Evolutionary conservation across 768 basidiomycete species (phyloP).

Genomic region (Auriscalpium orientale): DNA sequence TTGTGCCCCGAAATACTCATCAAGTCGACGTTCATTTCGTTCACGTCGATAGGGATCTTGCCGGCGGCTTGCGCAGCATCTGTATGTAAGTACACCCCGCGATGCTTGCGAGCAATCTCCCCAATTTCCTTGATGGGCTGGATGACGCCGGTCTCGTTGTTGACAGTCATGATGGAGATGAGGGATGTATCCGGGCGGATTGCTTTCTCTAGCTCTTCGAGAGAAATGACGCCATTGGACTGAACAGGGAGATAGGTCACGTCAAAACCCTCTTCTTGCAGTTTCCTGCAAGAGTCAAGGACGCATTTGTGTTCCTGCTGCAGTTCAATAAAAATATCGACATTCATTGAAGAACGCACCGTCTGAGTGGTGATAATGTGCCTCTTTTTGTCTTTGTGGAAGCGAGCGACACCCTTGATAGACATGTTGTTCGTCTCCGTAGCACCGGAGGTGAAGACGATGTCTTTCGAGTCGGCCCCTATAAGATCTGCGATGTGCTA

Average conservation of each 20-base stretch:
- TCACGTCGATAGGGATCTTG: constrained; percentile 88
- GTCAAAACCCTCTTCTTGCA: constrained; percentile 95
- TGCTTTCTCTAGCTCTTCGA: constrained; percentile 74
- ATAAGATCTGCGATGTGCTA: constrained; percentile 89
- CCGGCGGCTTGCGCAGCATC: constrained; percentile 95
- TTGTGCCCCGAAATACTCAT: constrained; percentile 98
- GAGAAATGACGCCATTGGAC: constrained; percentile 71
- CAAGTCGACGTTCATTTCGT: constrained; percentile 90
- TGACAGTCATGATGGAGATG: constrained; percentile 98
- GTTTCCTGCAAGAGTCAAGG: constrained; percentile 91
- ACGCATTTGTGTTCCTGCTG: constrained; percentile 98
- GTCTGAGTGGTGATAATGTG: constrained; percentile 96
- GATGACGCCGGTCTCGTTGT: constrained; percentile 98
- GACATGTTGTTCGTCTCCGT: constrained; percentile 98
- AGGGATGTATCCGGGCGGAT: constrained; percentile 90
- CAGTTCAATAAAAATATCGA: not conserved
- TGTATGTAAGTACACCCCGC: constrained; percentile 91
- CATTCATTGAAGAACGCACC: constrained; percentile 35
- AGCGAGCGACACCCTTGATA: constrained; percentile 94
- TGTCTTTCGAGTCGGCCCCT: constrained; percentile 91
- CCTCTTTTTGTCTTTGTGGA: constrained; percentile 87
- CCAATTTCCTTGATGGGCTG: constrained; percentile 97
- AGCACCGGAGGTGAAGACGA: constrained; percentile 95
- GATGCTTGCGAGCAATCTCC: constrained; percentile 73
- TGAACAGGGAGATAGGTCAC: constrained; percentile 96